Evolutionary conservation across 306 rosid genomes (phyloP).

Genomic region (Oxytropis ochrocephala): DNA sequence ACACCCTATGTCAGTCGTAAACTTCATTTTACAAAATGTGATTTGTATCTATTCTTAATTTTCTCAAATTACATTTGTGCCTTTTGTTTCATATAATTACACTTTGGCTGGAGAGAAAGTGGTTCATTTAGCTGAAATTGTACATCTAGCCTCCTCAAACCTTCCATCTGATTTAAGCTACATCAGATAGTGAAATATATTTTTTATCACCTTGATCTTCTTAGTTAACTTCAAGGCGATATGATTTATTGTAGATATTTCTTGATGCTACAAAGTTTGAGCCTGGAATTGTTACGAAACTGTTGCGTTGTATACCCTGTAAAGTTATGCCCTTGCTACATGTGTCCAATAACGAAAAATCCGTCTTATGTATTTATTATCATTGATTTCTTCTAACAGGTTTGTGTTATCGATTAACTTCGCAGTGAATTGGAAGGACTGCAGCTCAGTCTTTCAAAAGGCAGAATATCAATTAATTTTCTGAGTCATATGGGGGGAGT

Average conservation of each 20-base stretch:
- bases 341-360: background rate
- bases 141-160: background rate
- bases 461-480: slow-evolving; percentile 4
- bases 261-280: background rate
- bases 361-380: background rate
- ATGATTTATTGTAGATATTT: background rate
- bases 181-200: background rate
- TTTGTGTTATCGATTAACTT: background rate
- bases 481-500: background rate
- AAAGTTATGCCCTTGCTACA: background rate
- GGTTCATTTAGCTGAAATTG: background rate
- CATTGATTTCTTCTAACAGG: background rate
- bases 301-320: background rate
- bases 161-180: background rate
- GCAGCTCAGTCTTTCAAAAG: background rate
- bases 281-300: background rate
- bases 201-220: background rate
- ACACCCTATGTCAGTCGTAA: background rate
- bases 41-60: background rate
- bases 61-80: background rate
- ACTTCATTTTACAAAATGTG: too few relatives aligned
- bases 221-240: background rate
- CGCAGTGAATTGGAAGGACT: background rate
- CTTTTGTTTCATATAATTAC: background rate
- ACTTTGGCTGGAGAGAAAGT: too few relatives aligned